Evolutionary conservation across 2,329 filamentous ascomycete genomes (phyloP), one percentile per base, ranked within the genome.

Genomic region (Ascochyta rabiei): DNA sequence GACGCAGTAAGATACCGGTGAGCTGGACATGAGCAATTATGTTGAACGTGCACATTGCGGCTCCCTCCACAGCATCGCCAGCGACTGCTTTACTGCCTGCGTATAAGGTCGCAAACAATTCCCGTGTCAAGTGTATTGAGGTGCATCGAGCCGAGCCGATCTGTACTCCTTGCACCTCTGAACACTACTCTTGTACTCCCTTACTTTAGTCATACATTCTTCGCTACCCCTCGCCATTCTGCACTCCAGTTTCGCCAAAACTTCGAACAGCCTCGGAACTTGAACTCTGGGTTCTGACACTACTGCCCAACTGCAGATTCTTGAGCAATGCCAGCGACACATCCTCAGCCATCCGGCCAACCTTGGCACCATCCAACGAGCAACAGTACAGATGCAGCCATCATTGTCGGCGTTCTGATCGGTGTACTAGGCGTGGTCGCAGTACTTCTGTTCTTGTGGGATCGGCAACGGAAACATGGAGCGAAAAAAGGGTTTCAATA

Each of bases 321-420:
- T 28, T 28, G n/a, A 23, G 18, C 21, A 40, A 59, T 59, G 56
- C 48, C 52, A 33, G 34, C 45, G 24, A 50, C 52, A 10, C 45
- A 45, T 4, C 38, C 45, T 26, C 31, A 42, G 12, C 33, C 48
- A 18, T 35, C 52, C 15, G 10, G 8, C 23, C 44, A 26, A n/a
- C 28, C 44, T 3, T 31, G 33, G 24, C 31, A 34, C 41, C 40
- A 31, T 6, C 26, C 40, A 33, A 39, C 44, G 19, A 53, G 37
- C 18, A 41, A 41, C 37, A 56, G 34, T 30, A 47, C 34, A 4
- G 48, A 42, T 15, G 47, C 52, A 28, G 48, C 52, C 23, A 56
- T 59, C 8, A 53, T 56, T 12, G 48, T 56, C 7, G 43, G 56
- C n/a, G 41, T 50, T 3, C 12, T 50, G 6, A 53, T 59, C 10